Conservation (phyloP, 495 filamentous ascomycete species). For the Penicillium antarcticum region DNA sequence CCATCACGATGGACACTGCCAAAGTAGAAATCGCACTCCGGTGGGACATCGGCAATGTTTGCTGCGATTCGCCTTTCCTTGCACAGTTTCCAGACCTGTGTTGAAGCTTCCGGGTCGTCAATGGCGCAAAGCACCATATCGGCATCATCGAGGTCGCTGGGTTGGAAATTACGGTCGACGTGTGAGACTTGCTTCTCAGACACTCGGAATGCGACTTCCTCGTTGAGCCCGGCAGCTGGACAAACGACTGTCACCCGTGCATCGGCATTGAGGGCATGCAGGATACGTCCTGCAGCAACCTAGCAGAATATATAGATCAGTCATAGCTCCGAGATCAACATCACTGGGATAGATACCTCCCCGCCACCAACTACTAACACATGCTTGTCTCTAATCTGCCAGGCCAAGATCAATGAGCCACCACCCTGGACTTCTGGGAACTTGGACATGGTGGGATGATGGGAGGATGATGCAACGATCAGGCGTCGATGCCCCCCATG, state of each 20-base stretch:
- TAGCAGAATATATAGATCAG: constrained; percentile 31
- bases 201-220: constrained; percentile 82
- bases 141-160: constrained; percentile 71
- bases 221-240: constrained; percentile 75
- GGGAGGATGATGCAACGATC: neutral
- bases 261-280: constrained; percentile 91
- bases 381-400: constrained; percentile 81
- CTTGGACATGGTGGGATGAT: constrained; percentile 48
- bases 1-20: constrained; percentile 93
- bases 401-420: constrained; percentile 89
- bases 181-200: constrained; percentile 68
- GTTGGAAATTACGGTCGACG: constrained; percentile 76
- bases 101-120: constrained; percentile 85
- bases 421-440: constrained; percentile 84
- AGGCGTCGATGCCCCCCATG: neutral
- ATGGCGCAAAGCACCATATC: constrained; percentile 91
- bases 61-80: constrained; percentile 78
- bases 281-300: constrained; percentile 93
- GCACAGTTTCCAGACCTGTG: constrained; percentile 87
- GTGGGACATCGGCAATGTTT: constrained; percentile 95
- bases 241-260: constrained; percentile 83
- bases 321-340: constrained; percentile 9
- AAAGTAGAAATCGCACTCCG: constrained; percentile 98
- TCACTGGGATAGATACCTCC: constrained; percentile 56
- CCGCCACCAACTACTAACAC: constrained; percentile 90